These are phyloP conservation scores for Chrysosporium keratinophilum DNA, from an alignment of 2,329 filamentous ascomycete species.

Conservation along the genomic window DNA sequence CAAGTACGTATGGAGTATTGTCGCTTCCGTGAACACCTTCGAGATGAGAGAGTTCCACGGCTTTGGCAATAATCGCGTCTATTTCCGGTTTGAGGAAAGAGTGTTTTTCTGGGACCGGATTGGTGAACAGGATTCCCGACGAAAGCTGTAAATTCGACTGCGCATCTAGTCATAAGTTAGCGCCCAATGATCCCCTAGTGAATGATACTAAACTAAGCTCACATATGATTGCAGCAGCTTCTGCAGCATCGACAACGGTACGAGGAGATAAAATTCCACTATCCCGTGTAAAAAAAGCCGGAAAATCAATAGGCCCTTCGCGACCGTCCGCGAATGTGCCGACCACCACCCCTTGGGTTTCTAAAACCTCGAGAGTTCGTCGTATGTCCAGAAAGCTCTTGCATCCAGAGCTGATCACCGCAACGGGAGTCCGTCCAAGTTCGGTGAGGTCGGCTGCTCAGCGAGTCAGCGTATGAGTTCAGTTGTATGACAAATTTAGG, in stretches of 20 bases:
- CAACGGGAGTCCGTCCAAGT: conserved; percentile 76
- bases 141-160: conserved; percentile 62
- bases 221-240: conserved; percentile 83
- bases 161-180: conserved; percentile 42
- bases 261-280: conserved; percentile 72
- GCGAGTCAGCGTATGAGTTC: neutral
- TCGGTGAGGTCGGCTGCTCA: conserved; percentile 72
- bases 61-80: conserved; percentile 56
- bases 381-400: conserved; percentile 94
- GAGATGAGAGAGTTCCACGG: conserved; percentile 53
- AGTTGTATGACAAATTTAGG: neutral
- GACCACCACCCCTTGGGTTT: conserved; percentile 63
- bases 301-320: conserved; percentile 64
- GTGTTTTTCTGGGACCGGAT: conserved; percentile 64
- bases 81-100: conserved; percentile 63
- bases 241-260: conserved; percentile 60
- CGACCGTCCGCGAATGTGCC: conserved; percentile 83
- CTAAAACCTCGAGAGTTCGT: conserved; percentile 71
- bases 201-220: conserved; percentile 27
- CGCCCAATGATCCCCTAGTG: neutral
- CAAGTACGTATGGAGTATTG: conserved; percentile 77
- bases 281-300: conserved; percentile 84
- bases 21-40: conserved; percentile 60
- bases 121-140: conserved; percentile 78
- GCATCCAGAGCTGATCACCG: conserved; percentile 80